Conservation (phyloP, 768 basidiomycete species). For the Phylloporus rhodoxanthus region DNA sequence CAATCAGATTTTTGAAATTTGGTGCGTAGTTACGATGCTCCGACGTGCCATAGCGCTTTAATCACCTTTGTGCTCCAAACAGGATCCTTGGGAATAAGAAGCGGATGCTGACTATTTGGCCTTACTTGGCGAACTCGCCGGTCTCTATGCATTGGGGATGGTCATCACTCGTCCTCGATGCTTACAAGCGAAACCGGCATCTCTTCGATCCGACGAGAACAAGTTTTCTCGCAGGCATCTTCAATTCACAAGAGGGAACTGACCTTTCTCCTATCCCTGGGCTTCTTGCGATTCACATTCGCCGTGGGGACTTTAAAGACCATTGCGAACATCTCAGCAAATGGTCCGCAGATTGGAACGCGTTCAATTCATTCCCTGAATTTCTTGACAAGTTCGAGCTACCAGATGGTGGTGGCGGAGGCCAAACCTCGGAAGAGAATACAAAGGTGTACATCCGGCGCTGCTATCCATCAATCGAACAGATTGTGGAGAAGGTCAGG, state of each 20-base stretch:
- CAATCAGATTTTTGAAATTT: conserved; percentile 31
- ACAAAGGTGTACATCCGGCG: conserved; percentile 28
- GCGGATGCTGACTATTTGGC: conserved; percentile 33
- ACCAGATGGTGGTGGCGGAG: conserved; percentile 23
- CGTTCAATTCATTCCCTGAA: conserved; percentile 41
- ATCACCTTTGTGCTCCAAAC: background rate
- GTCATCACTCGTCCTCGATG: conserved; percentile 32
- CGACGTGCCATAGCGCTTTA: background rate
- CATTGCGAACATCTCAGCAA: conserved; percentile 40
- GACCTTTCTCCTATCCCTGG: conserved; percentile 29
- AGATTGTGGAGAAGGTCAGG: conserved; percentile 38
- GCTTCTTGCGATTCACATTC: conserved; percentile 46
- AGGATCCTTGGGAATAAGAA: conserved; percentile 32
- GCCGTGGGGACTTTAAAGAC: conserved; percentile 43
- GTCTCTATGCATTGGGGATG: conserved; percentile 33
- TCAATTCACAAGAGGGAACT: background rate
- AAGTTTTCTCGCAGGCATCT: background rate
- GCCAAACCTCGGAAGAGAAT: conserved; percentile 15
- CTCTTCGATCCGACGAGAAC: conserved; percentile 12
- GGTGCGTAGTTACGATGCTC: conserved; percentile 22
- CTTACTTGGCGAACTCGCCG: conserved; percentile 29
- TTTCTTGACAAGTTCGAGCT: conserved; percentile 34
- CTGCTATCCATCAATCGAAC: conserved; percentile 40
- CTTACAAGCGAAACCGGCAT: conserved; percentile 28
- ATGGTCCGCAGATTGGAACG: conserved; percentile 35